Evolutionary conservation across 441 rosid species (phyloP).

Genomic region (Populus trichocarpa): DNA sequence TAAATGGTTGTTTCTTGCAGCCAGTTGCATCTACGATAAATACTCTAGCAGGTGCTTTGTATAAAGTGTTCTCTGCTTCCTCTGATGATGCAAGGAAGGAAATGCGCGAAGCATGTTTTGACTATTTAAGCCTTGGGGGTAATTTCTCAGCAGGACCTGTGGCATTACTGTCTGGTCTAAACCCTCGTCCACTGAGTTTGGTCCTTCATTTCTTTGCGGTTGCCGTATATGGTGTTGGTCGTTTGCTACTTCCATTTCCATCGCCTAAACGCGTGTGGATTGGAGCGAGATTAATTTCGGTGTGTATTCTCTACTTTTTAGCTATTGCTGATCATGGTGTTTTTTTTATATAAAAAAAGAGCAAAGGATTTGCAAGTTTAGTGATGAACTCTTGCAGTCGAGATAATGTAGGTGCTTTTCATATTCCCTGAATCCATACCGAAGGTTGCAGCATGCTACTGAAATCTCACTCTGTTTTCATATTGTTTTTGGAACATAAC

Average conservation of each 20-base stretch:
- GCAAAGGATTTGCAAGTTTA: background rate
- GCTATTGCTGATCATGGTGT: background rate
- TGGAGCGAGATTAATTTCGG: constrained; percentile 67
- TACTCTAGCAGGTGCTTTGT: constrained; percentile 72
- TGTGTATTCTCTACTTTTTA: constrained; percentile 8
- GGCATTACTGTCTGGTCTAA: constrained; percentile 69
- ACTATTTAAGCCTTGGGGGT: constrained; percentile 74
- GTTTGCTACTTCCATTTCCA: constrained; percentile 71
- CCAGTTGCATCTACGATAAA: constrained; percentile 82
- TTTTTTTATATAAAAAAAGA: background rate
- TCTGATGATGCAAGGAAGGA: constrained; percentile 72
- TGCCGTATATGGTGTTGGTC: constrained; percentile 69
- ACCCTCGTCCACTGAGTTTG: constrained; percentile 63
- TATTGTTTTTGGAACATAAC: background rate
- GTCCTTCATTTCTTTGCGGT: constrained; percentile 79
- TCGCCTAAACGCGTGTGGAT: constrained; percentile 65
- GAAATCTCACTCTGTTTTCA: background rate
- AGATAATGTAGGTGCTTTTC: background rate
- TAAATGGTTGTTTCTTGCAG: constrained; percentile 35
- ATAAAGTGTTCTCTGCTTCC: constrained; percentile 76
- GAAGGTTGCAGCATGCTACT: background rate
- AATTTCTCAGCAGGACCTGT: constrained; percentile 64
- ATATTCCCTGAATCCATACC: background rate
- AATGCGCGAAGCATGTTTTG: constrained; percentile 82
- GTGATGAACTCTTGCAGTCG: background rate